Evolutionary conservation across 2,329 filamentous ascomycete genomes (phyloP).

Genomic region (Hortaea werneckii): DNA sequence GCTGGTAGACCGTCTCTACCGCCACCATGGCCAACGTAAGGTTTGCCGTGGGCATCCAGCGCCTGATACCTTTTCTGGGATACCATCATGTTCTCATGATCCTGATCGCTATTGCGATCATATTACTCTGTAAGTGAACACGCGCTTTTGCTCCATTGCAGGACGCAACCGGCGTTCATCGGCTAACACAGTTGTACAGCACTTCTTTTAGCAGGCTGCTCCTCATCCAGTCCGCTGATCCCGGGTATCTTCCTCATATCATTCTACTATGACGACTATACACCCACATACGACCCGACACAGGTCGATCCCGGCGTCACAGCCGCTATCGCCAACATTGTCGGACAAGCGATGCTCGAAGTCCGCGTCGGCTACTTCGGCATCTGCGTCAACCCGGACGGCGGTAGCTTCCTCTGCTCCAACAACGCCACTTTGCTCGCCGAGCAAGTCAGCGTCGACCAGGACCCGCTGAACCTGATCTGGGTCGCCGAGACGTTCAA

Average conservation of each 20-base stretch:
- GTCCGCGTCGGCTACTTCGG: constrained; percentile 96
- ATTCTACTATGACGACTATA: constrained; percentile 89
- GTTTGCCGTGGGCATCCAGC: constrained; percentile 43
- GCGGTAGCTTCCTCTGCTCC: constrained; percentile 85
- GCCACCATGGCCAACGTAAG: constrained; percentile 36
- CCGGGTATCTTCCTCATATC: constrained; percentile 95
- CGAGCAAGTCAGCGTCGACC: constrained; percentile 76
- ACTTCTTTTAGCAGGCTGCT: constrained; percentile 87
- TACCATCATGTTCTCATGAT: constrained; percentile 94
- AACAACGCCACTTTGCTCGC: constrained; percentile 93
- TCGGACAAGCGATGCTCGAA: constrained; percentile 71
- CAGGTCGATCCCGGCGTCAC: constrained; percentile 87
- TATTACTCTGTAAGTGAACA: constrained; percentile 88
- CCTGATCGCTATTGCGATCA: constrained; percentile 84
- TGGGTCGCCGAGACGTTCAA: constrained; percentile 98
- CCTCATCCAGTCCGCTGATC: constrained; percentile 88
- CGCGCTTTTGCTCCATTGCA: neutral
- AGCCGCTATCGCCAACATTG: constrained; percentile 79
- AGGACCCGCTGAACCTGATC: constrained; percentile 92
- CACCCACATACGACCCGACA: constrained; percentile 68
- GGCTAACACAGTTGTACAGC: constrained; percentile 43
- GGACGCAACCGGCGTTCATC: neutral
- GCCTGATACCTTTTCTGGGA: constrained; percentile 52
- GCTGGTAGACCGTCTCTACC: constrained; percentile 25
- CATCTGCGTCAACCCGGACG: constrained; percentile 88